These are phyloP conservation scores for Globisporangium camurandrum DNA, from an alignment of 352 stramenopile species.

Conservation along the genomic window DNA sequence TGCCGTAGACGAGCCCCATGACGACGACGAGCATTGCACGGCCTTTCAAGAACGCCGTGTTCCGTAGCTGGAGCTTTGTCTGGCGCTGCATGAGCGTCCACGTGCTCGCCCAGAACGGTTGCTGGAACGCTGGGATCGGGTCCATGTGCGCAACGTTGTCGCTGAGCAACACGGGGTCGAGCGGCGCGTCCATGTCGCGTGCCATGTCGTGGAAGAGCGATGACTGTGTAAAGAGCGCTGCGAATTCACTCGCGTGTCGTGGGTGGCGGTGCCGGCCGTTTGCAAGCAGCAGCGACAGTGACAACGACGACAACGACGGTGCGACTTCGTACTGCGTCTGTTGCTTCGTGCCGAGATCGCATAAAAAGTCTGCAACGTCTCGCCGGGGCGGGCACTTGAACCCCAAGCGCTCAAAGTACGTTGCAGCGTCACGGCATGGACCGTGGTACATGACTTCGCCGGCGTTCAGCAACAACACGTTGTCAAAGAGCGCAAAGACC, in stretches of 20 bases:
- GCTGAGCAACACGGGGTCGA: slow-evolving; percentile 46
- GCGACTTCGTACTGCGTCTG: slow-evolving; percentile 29
- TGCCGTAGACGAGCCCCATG: slow-evolving; percentile 71
- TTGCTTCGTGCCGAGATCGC: slow-evolving; percentile 60
- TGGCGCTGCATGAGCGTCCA: slow-evolving; percentile 48
- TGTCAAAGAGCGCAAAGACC: slow-evolving; percentile 92
- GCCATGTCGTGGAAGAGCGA: slow-evolving; percentile 48
- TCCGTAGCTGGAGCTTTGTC: slow-evolving; percentile 58
- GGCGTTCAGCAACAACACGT: slow-evolving; percentile 92
- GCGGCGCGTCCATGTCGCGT: slow-evolving; percentile 52
- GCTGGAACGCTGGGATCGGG: slow-evolving; percentile 38
- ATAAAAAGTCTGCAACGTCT: slow-evolving; percentile 59
- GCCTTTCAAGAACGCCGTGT: slow-evolving; percentile 51
- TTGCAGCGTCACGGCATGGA: slow-evolving; percentile 47
- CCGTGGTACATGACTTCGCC: slow-evolving; percentile 92
- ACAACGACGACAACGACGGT: slow-evolving; percentile 16
- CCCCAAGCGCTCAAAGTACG: slow-evolving; percentile 81
- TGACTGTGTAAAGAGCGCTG: slow-evolving; percentile 44
- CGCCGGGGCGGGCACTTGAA: slow-evolving; percentile 57
- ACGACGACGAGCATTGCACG: slow-evolving; percentile 57
- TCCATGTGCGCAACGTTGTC: slow-evolving; percentile 39
- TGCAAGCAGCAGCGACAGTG: no score
- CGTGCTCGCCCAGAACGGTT: slow-evolving; percentile 20
- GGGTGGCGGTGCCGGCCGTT: no score
- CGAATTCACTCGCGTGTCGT: slow-evolving; percentile 47